Conservation (phyloP, 148 eudicot species). For the Mesembryanthemum crystallinum region DNA sequence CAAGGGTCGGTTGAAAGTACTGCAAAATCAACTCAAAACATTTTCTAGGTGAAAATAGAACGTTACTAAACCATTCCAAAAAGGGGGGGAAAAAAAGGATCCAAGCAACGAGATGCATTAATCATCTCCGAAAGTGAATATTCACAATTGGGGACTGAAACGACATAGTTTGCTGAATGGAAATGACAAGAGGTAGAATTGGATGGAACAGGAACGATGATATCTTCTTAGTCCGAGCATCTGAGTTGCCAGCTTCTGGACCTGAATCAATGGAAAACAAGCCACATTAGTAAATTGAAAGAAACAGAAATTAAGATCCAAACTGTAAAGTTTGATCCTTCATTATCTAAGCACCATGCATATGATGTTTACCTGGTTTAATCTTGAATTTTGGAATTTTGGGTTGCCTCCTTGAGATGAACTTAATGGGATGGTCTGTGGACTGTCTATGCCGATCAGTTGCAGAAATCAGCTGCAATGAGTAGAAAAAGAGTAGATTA, state of each 20-base stretch:
- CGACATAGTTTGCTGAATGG: slow-evolving; percentile 80
- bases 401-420: slow-evolving; percentile 77
- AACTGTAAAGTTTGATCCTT: too few species aligned
- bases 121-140: slow-evolving; percentile 87
- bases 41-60: neutral
- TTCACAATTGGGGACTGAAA: slow-evolving; percentile 84
- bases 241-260: slow-evolving; percentile 76
- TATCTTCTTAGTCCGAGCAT: slow-evolving; percentile 70
- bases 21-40: too few species aligned
- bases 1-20: too few species aligned
- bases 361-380: slow-evolving; percentile 60
- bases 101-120: neutral
- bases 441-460: slow-evolving; percentile 90
- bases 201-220: slow-evolving; percentile 92
- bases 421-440: slow-evolving; percentile 93
- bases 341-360: too few species aligned
- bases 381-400: slow-evolving; percentile 81
- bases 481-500: neutral
- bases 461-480: slow-evolving; percentile 83
- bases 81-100: too few species aligned
- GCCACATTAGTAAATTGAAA: neutral
- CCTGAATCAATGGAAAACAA: slow-evolving; percentile 45
- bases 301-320: too few species aligned
- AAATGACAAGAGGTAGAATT: slow-evolving; percentile 74
- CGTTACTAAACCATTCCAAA: neutral